Base-by-base conservation (phyloP, 2,329 filamentous ascomycete genomes). In the Lasiodiplodia citricola region DNA sequence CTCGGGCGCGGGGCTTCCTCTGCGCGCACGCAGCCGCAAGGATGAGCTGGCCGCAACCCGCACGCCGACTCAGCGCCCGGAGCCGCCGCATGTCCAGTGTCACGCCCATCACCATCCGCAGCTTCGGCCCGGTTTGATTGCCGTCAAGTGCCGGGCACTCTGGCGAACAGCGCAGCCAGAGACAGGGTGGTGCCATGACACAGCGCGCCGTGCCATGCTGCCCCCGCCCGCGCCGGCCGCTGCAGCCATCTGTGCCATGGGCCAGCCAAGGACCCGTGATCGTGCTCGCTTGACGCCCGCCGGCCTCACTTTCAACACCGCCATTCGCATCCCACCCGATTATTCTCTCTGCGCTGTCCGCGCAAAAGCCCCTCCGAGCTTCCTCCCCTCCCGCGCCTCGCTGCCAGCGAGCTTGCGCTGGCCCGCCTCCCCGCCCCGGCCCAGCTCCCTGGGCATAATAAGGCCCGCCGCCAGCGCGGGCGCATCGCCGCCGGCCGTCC, bases 111-210 rank as follows among this genome's bases (percentile, higher is more conserved):
- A 23, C 60, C 60, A 52, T 64, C 60, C 60, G 47, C 60, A 64
- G 60, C 60, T 64, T 64, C 60, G 60, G 60, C 60, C 60, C 60
- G 60, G 60, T 64, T 64, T 64, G 60, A 64, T 64, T 64, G 60
- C 44, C 60, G 44, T 64, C 60, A 16, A 52, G 47, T 21, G 60
- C 47, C 60, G 60, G 60, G 60, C 60, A 64, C 13, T 28, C 41
- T 51, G 58, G 58, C 31, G 58, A 63, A 51, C 58, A 50, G 58
- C 58, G 58, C 58, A 63, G 58, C 44, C 57, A 47, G 44, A 37
- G 37, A 28, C 58, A 62, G 58, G 58, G 58, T 63, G 58, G 58
- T 63, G 60, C 60, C 60, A 64, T 64, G 60, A 52, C 60, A 64
- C 51, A 47, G 47, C 60, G 60, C 60, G 60, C 47, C n/a, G 60